A percentile compares a stretch with the other conserved stretches of the same genome.
Evolutionary conservation across 371 early-diverging fungal species (phyloP).

Genomic region (Apophysomyces elegans): DNA sequence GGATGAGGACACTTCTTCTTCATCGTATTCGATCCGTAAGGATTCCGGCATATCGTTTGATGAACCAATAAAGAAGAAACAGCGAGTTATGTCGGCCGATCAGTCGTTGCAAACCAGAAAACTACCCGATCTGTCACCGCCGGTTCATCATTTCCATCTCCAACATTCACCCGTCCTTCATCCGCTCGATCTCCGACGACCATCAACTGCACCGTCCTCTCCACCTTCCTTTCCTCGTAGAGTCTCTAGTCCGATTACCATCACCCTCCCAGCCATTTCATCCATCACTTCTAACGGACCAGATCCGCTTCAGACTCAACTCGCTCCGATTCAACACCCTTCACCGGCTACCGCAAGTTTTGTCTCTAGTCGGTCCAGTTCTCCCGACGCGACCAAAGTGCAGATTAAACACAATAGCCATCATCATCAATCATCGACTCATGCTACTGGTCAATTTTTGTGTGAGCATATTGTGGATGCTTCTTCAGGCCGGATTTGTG

Average conservation of each 20-base stretch:
- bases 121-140: constrained; percentile 33
- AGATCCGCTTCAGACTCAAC: constrained; percentile 9
- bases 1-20: constrained; percentile 13
- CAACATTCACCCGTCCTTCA: constrained; percentile 30
- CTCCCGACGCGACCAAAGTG: constrained; percentile 6
- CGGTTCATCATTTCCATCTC: constrained; percentile 17
- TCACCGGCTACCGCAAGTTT: constrained; percentile 11
- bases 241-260: constrained; percentile 14
- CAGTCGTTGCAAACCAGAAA: constrained; percentile 26
- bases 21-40: constrained; percentile 26
- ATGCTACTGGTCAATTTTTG: constrained; percentile 24
- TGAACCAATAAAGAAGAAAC: constrained; percentile 38
- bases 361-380: background rate
- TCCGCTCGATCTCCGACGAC: constrained; percentile 28
- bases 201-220: constrained; percentile 22
- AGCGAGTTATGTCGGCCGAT: constrained; percentile 35
- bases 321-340: constrained; percentile 16
- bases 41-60: constrained; percentile 44
- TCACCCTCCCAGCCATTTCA: constrained; percentile 27
- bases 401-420: constrained; percentile 13
- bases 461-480: constrained; percentile 38
- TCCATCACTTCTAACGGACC: constrained; percentile 19
- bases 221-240: constrained; percentile 10
- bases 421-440: constrained; percentile 9
- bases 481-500: constrained; percentile 32